Evolutionary conservation across 1,139 yeast genomes (phyloP).

Genomic region (Hemisphaericaspora subhashii): DNA sequence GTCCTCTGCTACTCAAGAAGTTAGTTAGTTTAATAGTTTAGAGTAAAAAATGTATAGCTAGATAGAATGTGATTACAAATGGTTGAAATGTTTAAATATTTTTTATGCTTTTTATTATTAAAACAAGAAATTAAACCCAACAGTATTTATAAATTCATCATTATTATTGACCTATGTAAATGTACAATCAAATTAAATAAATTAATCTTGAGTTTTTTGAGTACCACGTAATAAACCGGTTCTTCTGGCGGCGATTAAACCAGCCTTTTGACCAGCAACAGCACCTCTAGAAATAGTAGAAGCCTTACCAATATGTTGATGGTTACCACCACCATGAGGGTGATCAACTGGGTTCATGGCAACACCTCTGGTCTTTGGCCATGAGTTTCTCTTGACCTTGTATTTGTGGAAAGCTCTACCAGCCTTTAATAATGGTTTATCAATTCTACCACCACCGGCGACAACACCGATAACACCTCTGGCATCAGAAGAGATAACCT

Average conservation of each 20-base stretch:
- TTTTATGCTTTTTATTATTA: conserved; percentile 8
- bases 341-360: conserved; percentile 99
- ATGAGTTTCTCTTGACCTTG: conserved; percentile 98
- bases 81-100: conserved; percentile 1
- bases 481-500: conserved; percentile 90
- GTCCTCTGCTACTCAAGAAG: not conserved
- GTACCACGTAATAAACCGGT: conserved; percentile 99
- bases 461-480: conserved; percentile 99
- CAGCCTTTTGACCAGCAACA: conserved; percentile 99
- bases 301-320: conserved; percentile 99
- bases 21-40: not conserved
- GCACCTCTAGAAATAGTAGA: conserved; percentile 99
- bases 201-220: conserved; percentile 88
- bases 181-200: conserved; percentile 15
- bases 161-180: conserved; percentile 6
- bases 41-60: not conserved
- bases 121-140: conserved; percentile 10
- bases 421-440: conserved; percentile 98
- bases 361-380: conserved; percentile 99
- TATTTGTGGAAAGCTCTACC: conserved; percentile 99
- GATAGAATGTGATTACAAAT: not conserved
- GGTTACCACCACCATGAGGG: conserved; percentile 99
- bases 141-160: conserved; percentile 5
- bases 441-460: conserved; percentile 99
- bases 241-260: conserved; percentile 99